These are phyloP conservation scores for Santalum album DNA, from an alignment of 164 flowering plant species.

Conservation along the genomic window DNA sequence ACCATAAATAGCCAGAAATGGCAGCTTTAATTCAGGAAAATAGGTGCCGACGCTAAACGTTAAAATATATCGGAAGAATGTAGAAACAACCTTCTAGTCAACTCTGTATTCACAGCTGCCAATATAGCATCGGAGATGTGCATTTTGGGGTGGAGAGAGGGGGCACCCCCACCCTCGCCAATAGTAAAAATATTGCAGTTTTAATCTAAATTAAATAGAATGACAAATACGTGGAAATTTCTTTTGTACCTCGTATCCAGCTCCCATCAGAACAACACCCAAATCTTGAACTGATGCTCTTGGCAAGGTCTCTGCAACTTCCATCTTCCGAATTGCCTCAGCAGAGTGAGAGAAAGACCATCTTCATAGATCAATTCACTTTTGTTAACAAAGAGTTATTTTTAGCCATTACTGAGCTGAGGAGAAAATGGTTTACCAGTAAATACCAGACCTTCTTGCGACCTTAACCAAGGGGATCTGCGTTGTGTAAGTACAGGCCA, in stretches of 20 bases:
- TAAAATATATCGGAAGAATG: too few relatives aligned
- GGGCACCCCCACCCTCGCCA: too few relatives aligned
- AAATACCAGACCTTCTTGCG: conserved; percentile 68
- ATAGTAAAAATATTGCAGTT: too few relatives aligned
- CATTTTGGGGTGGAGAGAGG: too few relatives aligned
- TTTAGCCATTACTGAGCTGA: conserved; percentile 10
- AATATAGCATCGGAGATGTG: too few relatives aligned
- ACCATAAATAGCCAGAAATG: neutral
- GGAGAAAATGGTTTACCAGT: conserved; percentile 9
- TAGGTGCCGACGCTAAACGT: neutral
- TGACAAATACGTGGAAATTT: too few relatives aligned
- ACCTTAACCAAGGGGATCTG: conserved; percentile 91
- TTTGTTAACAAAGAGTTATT: conserved; percentile 14
- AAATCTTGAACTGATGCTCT: conserved; percentile 72
- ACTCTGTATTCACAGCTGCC: too few relatives aligned
- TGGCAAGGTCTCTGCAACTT: conserved; percentile 61
- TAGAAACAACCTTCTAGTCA: too few relatives aligned
- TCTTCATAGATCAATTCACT: conserved; percentile 37
- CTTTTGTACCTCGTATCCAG: conserved; percentile 81
- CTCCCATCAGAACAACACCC: conserved; percentile 82
- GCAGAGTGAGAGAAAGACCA: conserved; percentile 70
- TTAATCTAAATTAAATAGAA: too few relatives aligned
- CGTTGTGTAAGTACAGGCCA: conserved; percentile 98
- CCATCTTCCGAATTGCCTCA: conserved; percentile 71
- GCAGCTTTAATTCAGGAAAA: neutral